A percentile compares a stretch with the other conserved stretches of the same genome.
Conservation (phyloP, 208 protist genomes). For the Leptomonas seymouri region DNA sequence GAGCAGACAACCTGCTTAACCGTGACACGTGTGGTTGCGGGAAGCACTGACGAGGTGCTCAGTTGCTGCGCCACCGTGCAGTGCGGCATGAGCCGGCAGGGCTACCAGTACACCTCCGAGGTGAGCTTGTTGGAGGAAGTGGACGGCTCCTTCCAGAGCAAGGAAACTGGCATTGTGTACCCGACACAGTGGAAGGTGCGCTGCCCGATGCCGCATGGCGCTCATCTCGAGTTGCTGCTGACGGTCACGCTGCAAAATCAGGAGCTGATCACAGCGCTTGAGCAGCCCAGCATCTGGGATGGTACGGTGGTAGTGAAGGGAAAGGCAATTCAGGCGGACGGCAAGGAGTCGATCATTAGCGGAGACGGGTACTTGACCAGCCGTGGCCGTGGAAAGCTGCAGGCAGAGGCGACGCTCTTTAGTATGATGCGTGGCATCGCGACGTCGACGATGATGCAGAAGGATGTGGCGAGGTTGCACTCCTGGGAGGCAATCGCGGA, state of each 20-base stretch:
- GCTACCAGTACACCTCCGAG: conserved; percentile 29
- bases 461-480: conserved; percentile 24
- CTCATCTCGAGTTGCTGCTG: conserved; percentile 35
- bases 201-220: conserved; percentile 36
- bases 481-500: conserved; percentile 47
- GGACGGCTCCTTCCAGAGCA: conserved; percentile 39
- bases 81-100: conserved; percentile 35
- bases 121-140: conserved; percentile 25
- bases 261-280: conserved; percentile 52
- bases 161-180: conserved; percentile 48
- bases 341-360: conserved; percentile 27
- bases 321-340: conserved; percentile 36
- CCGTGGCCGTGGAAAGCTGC: conserved; percentile 32
- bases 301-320: conserved; percentile 48
- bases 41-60: conserved; percentile 2
- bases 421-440: conserved; percentile 37
- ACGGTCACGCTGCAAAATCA: conserved; percentile 46
- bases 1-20: conserved; percentile 37
- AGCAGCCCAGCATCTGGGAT: conserved; percentile 58
- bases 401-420: conserved; percentile 25
- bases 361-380: conserved; percentile 56
- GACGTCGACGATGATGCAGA: conserved; percentile 28
- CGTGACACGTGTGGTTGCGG: conserved; percentile 36
- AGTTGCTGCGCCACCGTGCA: conserved; percentile 36
- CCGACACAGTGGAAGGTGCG: conserved; percentile 38